Percentiles rank a stretch among this genome's conserved stretches.
Evolutionary conservation across 345 rosid species (phyloP).

Genomic region (Aethionema arabicum): DNA sequence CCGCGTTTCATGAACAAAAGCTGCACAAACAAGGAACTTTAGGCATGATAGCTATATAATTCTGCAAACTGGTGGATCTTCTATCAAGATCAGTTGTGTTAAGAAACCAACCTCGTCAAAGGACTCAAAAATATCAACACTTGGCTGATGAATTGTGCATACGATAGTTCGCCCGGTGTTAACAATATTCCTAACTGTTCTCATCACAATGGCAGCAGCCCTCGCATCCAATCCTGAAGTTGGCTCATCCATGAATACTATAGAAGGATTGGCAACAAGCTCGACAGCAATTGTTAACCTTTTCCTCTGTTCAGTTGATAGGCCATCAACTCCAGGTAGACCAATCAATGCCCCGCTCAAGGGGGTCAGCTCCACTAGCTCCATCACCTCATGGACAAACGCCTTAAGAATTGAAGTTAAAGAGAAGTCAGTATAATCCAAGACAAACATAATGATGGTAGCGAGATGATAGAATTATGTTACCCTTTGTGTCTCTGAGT

Average conservation of each 20-base stretch:
- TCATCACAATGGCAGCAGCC: constrained; percentile 98
- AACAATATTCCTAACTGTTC: constrained; percentile 96
- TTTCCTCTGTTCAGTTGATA: constrained; percentile 95
- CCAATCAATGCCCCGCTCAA: constrained; percentile 87
- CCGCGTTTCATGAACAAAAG: constrained; percentile 99
- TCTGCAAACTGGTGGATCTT: constrained; percentile 1
- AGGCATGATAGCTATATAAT: neutral
- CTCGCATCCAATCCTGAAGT: constrained; percentile 98
- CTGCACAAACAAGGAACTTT: constrained; percentile 40
- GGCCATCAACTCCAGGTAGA: constrained; percentile 92
- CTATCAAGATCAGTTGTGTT: neutral
- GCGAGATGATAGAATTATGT: constrained; percentile 5
- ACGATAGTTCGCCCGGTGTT: constrained; percentile 95
- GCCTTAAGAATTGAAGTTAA: constrained; percentile 51
- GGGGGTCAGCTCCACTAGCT: constrained; percentile 86
- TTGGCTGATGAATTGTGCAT: constrained; percentile 98
- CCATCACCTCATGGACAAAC: constrained; percentile 98
- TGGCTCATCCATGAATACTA: constrained; percentile 98
- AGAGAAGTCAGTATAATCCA: constrained; percentile 33
- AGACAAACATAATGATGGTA: constrained; percentile 5
- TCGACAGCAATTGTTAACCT: constrained; percentile 93
- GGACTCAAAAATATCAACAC: constrained; percentile 95
- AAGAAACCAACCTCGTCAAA: constrained; percentile 81
- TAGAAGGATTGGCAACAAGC: constrained; percentile 93
- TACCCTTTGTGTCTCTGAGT: constrained; percentile 81